Evolutionary conservation across 1,284 basidiomycete species (phyloP), one percentile per base, ranked within the genome.

Genomic region (Trichosporon sp.): DNA sequence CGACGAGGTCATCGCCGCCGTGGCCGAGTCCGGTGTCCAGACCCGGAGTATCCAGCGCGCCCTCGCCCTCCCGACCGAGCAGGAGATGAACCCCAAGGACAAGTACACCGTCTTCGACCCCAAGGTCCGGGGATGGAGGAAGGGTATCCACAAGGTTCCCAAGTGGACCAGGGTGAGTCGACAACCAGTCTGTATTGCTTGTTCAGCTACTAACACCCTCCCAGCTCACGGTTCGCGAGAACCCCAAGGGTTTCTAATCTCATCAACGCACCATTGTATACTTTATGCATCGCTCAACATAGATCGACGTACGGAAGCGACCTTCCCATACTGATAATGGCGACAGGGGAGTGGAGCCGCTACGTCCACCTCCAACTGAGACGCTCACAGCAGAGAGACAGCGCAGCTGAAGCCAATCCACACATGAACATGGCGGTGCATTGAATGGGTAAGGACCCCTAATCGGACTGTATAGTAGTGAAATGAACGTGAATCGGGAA

Each of bases 91-190:
- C 0, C 69, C 85, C 3, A 81, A 73, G 70, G 95, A 99, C 86
- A 99, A 99, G 84, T 99, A 98, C 85, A 98, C 95, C 0, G 89
- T 92, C 21, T 99, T 95, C 83, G 90, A 88, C 66, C 86, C 88
- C 23, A 89, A 88, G 65, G 85, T 85, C 7, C 85, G 82, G 70
- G 69, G 68, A 47, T 99, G 95, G 84, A 86, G 96, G 64, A 99
- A 99, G 81, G 91, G 92, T 23, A 92, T 98, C 58, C 96, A 99
- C 85, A 97, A 97, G 81, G 92, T 97, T 32, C 94, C 93, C 23
- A 95, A 96, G 80, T 96, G 91, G 88, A 96, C 94, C 70, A 87
- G 92, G 82, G 93, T 95, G 77, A 73, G 91, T 85, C 11, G 15
- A 31, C 9, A 27, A 27, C 53, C 29, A 27, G 4, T 15, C 5